Conservation (phyloP, 352 stramenopile species). For the Phytophthora pluvialis region DNA sequence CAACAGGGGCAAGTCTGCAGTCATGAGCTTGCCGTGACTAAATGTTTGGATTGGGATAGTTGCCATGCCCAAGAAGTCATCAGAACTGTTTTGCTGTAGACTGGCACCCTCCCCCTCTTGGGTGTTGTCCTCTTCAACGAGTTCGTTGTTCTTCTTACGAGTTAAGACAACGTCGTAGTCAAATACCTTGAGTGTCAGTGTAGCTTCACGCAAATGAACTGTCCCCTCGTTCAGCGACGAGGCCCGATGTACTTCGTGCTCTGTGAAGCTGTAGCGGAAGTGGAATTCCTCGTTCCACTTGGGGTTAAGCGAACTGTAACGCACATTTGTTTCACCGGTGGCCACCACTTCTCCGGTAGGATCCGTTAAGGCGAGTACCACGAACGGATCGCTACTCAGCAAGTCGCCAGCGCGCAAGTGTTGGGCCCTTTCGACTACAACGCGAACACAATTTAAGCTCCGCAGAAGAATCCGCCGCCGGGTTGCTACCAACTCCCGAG, state of each 20-base stretch:
- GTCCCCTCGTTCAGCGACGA: background rate
- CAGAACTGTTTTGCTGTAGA: background rate
- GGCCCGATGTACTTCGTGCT: slow-evolving; percentile 25
- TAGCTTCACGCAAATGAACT: background rate
- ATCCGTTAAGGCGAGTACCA: slow-evolving; percentile 43
- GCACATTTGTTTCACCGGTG: slow-evolving; percentile 58
- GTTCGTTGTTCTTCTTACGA: slow-evolving; percentile 9
- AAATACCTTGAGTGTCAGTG: slow-evolving; percentile 34
- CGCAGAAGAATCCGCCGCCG: slow-evolving; percentile 31
- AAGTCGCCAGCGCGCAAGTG: slow-evolving; percentile 61
- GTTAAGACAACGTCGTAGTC: slow-evolving; percentile 52
- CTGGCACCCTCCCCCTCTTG: background rate
- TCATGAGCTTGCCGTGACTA: slow-evolving; percentile 49
- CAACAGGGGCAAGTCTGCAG: slow-evolving; percentile 45
- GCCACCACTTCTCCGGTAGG: slow-evolving; percentile 34
- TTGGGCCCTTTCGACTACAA: slow-evolving; percentile 59
- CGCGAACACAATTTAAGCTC: slow-evolving; percentile 61
- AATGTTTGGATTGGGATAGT: slow-evolving; percentile 49
- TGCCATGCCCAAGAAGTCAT: slow-evolving; percentile 58
- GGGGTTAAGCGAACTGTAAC: slow-evolving; percentile 57
- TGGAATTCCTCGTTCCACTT: slow-evolving; percentile 81
- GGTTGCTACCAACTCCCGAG: slow-evolving; percentile 32
- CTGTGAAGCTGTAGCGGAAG: slow-evolving; percentile 55
- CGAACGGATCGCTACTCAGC: slow-evolving; percentile 72
- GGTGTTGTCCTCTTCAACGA: background rate